These are phyloP conservation scores for Alternaria panax DNA, from an alignment of 2,329 filamentous ascomycete genomes.

Conservation along the genomic window DNA sequence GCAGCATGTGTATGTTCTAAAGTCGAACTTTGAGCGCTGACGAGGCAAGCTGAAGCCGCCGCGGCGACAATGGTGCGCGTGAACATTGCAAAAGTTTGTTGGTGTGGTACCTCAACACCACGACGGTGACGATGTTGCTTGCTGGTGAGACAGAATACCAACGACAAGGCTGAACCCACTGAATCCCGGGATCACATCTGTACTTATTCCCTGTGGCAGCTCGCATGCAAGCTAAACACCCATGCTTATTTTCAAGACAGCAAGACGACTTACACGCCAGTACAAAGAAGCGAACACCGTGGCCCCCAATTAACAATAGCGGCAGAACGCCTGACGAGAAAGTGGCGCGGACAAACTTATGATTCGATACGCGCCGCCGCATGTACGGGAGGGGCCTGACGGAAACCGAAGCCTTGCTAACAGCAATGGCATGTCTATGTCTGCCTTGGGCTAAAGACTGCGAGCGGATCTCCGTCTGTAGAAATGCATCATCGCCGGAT, in stretches of 20 bases:
- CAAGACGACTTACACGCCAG: constrained; percentile 6
- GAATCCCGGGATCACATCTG: constrained; percentile 6
- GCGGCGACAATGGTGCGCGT: constrained; percentile 29
- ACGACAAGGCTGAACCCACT: constrained; percentile 16
- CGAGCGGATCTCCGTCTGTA: background rate
- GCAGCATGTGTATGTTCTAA: constrained; percentile 54
- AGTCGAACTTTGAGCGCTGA: constrained; percentile 22
- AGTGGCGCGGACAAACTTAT: constrained; percentile 8
- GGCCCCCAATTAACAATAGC: constrained; percentile 14
- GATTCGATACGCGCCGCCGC: constrained; percentile 5
- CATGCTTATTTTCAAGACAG: constrained; percentile 3
- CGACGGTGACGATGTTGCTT: constrained; percentile 5
- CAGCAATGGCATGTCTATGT: background rate
- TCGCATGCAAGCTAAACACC: constrained; percentile 9
- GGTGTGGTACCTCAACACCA: constrained; percentile 11
- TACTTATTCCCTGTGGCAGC: constrained; percentile 14
- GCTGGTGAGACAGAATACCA: constrained; percentile 14
- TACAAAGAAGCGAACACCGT: background rate
- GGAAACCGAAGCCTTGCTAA: background rate
- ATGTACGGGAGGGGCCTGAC: constrained; percentile 5
- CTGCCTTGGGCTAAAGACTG: background rate
- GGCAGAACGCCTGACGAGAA: constrained; percentile 1
- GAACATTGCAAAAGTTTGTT: constrained; percentile 32
- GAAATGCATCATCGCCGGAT: background rate
- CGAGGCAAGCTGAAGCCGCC: constrained; percentile 36